A percentile compares a stretch with the other conserved stretches of the same genome.
Conservation (phyloP, 345 rosid genomes). For the Trapa incisa region DNA sequence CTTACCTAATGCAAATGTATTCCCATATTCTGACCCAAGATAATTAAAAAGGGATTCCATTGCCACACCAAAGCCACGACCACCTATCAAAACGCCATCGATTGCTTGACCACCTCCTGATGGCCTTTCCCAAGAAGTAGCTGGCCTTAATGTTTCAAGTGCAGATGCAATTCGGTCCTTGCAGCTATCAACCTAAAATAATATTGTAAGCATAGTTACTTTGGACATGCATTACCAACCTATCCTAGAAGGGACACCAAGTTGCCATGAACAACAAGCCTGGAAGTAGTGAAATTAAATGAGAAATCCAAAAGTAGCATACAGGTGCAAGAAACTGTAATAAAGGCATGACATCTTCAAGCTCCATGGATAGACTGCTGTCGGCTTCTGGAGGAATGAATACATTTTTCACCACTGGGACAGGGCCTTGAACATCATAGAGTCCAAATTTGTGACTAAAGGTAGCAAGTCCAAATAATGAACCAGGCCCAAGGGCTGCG, state of each 20-base stretch:
- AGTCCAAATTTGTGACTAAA: constrained; percentile 89
- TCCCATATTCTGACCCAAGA: constrained; percentile 93
- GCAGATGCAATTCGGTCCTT: constrained; percentile 88
- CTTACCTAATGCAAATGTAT: constrained; percentile 83
- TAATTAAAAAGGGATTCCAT: constrained; percentile 90
- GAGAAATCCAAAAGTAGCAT: constrained; percentile 13
- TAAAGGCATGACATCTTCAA: constrained; percentile 91
- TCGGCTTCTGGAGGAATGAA: constrained; percentile 70
- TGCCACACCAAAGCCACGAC: constrained; percentile 93
- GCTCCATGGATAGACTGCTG: constrained; percentile 52
- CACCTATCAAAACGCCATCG: constrained; percentile 89
- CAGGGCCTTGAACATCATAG: constrained; percentile 94
- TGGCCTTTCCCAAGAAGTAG: constrained; percentile 92
- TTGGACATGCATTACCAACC: neutral
- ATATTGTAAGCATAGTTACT: neutral
- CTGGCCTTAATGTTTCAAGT: constrained; percentile 90
- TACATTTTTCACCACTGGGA: constrained; percentile 76
- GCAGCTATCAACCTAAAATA: constrained; percentile 67
- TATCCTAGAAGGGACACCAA: too few relatives aligned
- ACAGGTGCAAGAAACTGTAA: constrained; percentile 88
- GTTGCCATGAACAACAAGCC: neutral
- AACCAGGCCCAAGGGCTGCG: constrained; percentile 81
- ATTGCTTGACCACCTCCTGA: constrained; percentile 63
- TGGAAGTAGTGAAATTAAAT: neutral
- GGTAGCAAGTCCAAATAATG: constrained; percentile 84